phyloP scores from a whole-genome alignment of 2,329 filamentous ascomycete species.

The Phialemonium atrogriseum region DNA sequence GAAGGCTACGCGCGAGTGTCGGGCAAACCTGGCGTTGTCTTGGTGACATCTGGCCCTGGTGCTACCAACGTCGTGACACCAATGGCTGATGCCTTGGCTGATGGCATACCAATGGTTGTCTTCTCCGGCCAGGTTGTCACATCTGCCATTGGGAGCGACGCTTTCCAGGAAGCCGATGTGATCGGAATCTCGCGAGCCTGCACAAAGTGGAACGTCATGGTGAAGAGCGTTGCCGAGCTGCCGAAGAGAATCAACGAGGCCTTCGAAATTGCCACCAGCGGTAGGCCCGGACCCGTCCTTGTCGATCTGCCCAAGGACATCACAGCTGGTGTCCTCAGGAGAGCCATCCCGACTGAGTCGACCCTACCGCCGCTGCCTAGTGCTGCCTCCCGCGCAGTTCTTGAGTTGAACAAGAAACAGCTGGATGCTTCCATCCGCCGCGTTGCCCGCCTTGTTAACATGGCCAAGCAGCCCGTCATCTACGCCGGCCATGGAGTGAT shows the following conservation, averaged over 20 bases:
- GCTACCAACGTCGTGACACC: slow-evolving; percentile 96
- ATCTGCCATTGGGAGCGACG: slow-evolving; percentile 83
- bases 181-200: slow-evolving; percentile 89
- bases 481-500: slow-evolving; percentile 91
- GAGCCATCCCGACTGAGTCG: slow-evolving; percentile 70
- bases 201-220: slow-evolving; percentile 99
- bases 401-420: slow-evolving; percentile 64
- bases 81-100: slow-evolving; percentile 91
- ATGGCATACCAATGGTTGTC: slow-evolving; percentile 92
- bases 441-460: slow-evolving; percentile 75
- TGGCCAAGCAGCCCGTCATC: slow-evolving; percentile 87
- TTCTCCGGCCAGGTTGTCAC: slow-evolving; percentile 92
- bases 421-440: slow-evolving; percentile 65
- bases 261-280: slow-evolving; percentile 94
- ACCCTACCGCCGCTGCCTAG: slow-evolving; percentile 74
- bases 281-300: slow-evolving; percentile 86
- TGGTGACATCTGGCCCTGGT: slow-evolving; percentile 93
- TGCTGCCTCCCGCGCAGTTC: slow-evolving; percentile 74
- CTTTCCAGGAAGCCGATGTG: slow-evolving; percentile 94
- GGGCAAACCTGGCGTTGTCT: slow-evolving; percentile 88
- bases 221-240: slow-evolving; percentile 88
- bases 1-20: slow-evolving; percentile 92
- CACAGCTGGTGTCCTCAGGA: slow-evolving; percentile 74
- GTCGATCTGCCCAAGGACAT: slow-evolving; percentile 97
- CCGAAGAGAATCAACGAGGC: slow-evolving; percentile 94